These are phyloP conservation scores for Litchi chinensis DNA, from an alignment of 345 rosid species.

Conservation along the genomic window DNA sequence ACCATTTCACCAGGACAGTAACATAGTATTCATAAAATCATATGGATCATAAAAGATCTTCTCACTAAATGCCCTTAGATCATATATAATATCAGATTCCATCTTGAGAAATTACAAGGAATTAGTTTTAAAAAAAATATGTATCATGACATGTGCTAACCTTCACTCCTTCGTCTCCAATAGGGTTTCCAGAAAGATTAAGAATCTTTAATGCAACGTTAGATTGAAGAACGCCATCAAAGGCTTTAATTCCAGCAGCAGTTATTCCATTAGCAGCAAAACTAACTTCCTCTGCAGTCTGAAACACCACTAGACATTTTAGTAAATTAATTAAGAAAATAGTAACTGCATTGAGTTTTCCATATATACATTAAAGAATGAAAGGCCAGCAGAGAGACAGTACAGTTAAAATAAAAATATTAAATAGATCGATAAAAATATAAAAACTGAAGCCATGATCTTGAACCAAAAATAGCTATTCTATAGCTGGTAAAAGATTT, in stretches of 20 bases:
- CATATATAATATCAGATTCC: neutral
- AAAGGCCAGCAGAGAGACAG: neutral
- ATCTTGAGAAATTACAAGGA: constrained; percentile 7
- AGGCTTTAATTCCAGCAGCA: constrained; percentile 81
- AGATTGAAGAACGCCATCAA: constrained; percentile 84
- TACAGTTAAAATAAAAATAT: neutral
- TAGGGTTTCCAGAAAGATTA: constrained; percentile 88
- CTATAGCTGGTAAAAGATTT: constrained; percentile 17
- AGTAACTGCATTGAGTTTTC: constrained; percentile 2
- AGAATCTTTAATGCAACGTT: constrained; percentile 68
- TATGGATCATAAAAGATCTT: constrained; percentile 5
- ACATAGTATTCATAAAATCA: neutral
- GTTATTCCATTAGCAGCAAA: constrained; percentile 97
- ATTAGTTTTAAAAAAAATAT: neutral
- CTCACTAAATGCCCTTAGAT: neutral
- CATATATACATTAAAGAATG: neutral
- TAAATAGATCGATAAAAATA: neutral
- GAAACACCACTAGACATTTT: constrained; percentile 26
- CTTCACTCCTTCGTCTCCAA: constrained; percentile 97
- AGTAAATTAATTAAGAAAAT: constrained; percentile 8
- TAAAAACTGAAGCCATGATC: constrained; percentile 4
- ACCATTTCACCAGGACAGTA: neutral
- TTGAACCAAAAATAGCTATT: constrained; percentile 3
- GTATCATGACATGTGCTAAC: constrained; percentile 40
- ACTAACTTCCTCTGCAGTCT: constrained; percentile 88